Evolutionary conservation across 345 rosid species (phyloP).

Genomic region (Acer negundo): DNA sequence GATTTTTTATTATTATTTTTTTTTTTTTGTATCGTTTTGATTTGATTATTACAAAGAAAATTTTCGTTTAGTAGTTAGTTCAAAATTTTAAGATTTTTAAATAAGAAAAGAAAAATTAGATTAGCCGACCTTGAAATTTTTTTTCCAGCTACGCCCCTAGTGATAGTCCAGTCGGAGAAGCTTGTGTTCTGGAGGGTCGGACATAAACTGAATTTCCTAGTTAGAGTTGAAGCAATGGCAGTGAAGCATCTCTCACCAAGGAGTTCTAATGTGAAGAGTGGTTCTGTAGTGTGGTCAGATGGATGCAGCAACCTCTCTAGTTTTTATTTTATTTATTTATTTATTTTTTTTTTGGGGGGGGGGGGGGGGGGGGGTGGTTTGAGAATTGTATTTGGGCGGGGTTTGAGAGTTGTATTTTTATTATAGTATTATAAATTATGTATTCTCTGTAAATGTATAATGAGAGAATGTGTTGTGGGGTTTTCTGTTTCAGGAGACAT

Average conservation of each 20-base stretch:
- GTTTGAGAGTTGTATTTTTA: constrained; percentile 7
- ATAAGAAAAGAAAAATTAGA: too few relatives aligned
- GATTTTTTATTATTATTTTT: too few relatives aligned
- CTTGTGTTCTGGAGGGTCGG: constrained; percentile 63
- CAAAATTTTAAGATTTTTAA: too few relatives aligned
- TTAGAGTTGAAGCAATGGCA: constrained; percentile 50
- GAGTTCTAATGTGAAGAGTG: constrained; percentile 57
- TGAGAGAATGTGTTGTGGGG: constrained; percentile 28
- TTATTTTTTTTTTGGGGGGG: background rate
- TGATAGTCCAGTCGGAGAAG: constrained; percentile 64
- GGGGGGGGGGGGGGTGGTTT: too few relatives aligned
- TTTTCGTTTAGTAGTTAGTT: too few relatives aligned
- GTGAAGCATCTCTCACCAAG: constrained; percentile 59
- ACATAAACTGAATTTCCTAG: constrained; percentile 71
- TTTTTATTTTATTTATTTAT: too few relatives aligned
- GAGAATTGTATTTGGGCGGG: too few relatives aligned
- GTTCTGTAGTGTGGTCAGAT: constrained; percentile 80
- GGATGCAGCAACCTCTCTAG: too few relatives aligned
- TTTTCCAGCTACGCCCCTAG: too few relatives aligned
- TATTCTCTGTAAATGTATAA: constrained; percentile 4
- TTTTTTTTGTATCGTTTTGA: too few relatives aligned
- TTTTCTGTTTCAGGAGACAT: constrained; percentile 41
- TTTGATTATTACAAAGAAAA: too few relatives aligned
- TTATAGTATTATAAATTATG: constrained; percentile 9
- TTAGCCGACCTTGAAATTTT: too few relatives aligned